Evolutionary conservation across 352 stramenopile genomes (phyloP).

Genomic region (Phytophthora niederhauseri): DNA sequence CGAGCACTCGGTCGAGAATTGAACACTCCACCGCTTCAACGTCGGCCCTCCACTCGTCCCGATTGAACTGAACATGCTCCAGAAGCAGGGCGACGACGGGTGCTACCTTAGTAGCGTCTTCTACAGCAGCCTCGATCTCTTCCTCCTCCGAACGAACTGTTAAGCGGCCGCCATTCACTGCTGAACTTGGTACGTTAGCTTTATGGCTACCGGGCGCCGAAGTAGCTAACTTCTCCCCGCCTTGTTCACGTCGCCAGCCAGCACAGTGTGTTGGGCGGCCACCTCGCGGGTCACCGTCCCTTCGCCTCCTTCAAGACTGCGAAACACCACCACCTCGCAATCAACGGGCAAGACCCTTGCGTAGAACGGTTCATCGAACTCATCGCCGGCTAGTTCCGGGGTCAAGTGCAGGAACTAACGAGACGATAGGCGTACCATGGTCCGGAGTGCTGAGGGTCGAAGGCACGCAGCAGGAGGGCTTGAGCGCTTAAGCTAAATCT

Average conservation of each 20-base stretch:
- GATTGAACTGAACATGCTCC: neutral
- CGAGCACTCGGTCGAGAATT: neutral
- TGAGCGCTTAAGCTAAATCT: neutral
- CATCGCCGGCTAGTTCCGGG: neutral
- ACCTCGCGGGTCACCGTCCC: neutral
- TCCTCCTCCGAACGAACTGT: neutral
- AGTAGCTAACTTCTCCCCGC: neutral
- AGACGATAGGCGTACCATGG: neutral
- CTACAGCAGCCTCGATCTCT: neutral
- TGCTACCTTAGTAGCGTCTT: neutral
- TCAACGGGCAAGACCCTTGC: neutral
- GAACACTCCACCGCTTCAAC: neutral
- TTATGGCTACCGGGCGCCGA: neutral
- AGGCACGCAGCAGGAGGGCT: neutral
- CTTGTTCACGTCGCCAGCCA: neutral
- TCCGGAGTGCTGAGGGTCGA: neutral
- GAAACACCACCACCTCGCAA: neutral
- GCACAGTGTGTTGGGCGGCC: neutral
- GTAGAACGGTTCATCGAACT: neutral
- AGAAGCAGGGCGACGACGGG: neutral
- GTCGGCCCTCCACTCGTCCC: conserved; percentile 1
- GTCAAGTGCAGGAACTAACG: neutral
- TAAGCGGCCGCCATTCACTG: neutral
- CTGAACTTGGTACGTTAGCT: neutral
- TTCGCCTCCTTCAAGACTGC: neutral